Conservation (phyloP, 2,329 filamentous ascomycete species). For the Chalara sp. region DNA sequence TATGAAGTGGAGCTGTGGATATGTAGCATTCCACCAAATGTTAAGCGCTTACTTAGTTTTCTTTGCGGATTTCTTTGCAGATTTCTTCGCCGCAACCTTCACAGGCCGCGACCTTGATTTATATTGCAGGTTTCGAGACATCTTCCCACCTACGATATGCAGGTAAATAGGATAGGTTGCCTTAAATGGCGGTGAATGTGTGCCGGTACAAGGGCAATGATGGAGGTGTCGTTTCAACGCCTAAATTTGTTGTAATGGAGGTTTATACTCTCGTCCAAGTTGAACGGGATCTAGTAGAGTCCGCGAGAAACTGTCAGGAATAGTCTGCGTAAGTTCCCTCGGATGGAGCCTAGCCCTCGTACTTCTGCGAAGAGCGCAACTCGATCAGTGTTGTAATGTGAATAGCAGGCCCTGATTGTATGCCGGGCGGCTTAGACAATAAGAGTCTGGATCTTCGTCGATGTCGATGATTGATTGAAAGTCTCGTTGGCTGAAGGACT, state of each 20-base stretch:
- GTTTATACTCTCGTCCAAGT: background rate
- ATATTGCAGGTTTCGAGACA: background rate
- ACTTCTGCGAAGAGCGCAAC: slow-evolving; percentile 15
- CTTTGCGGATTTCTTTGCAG: background rate
- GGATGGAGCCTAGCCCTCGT: slow-evolving; percentile 19
- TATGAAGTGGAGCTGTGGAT: background rate
- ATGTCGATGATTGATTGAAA: slow-evolving; percentile 56
- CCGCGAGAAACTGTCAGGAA: background rate
- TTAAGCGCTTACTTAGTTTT: slow-evolving; percentile 28
- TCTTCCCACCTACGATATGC: slow-evolving; percentile 20
- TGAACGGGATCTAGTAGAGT: background rate
- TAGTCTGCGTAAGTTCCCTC: slow-evolving; percentile 4
- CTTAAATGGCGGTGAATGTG: background rate
- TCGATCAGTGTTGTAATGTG: slow-evolving; percentile 24
- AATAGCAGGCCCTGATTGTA: slow-evolving; percentile 26
- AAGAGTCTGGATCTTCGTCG: slow-evolving; percentile 62
- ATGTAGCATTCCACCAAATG: background rate
- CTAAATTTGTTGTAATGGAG: background rate
- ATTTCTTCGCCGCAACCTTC: too few relatives aligned
- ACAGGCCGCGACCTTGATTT: background rate
- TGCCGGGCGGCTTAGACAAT: slow-evolving; percentile 20
- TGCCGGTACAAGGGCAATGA: background rate
- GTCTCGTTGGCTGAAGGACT: slow-evolving; percentile 81
- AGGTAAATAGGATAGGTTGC: slow-evolving; percentile 18
- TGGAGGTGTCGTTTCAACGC: background rate